Conservation (phyloP, 371 early-diverging fungal genomes). For the Conidiobolus coronatus region DNA sequence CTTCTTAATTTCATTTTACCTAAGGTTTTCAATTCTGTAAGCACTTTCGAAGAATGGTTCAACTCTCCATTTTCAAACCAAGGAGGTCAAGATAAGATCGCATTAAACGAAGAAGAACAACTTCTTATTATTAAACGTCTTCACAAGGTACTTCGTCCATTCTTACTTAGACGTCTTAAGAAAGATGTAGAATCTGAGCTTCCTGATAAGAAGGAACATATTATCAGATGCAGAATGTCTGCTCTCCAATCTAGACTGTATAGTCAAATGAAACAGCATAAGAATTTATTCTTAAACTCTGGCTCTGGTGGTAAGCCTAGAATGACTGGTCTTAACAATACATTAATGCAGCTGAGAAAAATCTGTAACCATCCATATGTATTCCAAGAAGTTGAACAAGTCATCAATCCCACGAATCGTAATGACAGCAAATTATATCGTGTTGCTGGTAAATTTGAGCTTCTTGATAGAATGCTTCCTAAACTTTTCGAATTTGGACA, state of each 20-base stretch:
- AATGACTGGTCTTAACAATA: slow-evolving; percentile 80
- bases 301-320: slow-evolving; percentile 13
- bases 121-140: slow-evolving; percentile 90
- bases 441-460: slow-evolving; percentile 91
- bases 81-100: slow-evolving; percentile 69
- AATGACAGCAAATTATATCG: slow-evolving; percentile 40
- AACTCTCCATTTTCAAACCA: slow-evolving; percentile 78
- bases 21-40: slow-evolving; percentile 82
- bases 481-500: slow-evolving; percentile 76
- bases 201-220: slow-evolving; percentile 95
- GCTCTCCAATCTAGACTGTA: slow-evolving; percentile 59
- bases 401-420: slow-evolving; percentile 34
- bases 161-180: slow-evolving; percentile 93
- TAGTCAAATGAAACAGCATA: slow-evolving; percentile 48
- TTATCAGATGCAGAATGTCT: slow-evolving; percentile 83
- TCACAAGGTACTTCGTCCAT: slow-evolving; percentile 88
- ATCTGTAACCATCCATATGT: slow-evolving; percentile 99
- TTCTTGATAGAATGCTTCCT: slow-evolving; percentile 88
- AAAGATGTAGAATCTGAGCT: slow-evolving; percentile 97
- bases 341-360: slow-evolving; percentile 98
- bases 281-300: slow-evolving; percentile 7
- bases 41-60: slow-evolving; percentile 97
- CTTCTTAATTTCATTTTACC: slow-evolving; percentile 95
- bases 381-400: slow-evolving; percentile 82
- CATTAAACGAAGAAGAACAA: slow-evolving; percentile 92